Percentiles rank a stretch among this genome's conserved stretches.
Conservation (phyloP, 257 asterid genomes). For the Parsonsia alboflavescens region DNA sequence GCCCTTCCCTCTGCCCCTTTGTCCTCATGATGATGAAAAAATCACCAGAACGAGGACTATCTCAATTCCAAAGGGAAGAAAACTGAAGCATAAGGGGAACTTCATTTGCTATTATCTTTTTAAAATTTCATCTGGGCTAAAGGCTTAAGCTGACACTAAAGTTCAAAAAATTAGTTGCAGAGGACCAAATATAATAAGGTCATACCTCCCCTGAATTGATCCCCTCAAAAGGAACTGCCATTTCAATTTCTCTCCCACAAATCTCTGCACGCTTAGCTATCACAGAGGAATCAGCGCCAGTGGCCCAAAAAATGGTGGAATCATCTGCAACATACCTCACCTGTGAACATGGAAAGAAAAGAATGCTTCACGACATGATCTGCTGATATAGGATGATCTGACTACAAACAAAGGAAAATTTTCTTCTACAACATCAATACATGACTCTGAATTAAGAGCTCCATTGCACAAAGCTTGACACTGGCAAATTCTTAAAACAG, state of each 20-base stretch:
- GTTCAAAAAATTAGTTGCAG: neutral
- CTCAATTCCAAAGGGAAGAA: neutral
- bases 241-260: constrained; percentile 78
- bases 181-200: neutral
- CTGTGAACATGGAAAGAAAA: constrained; percentile 30
- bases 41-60: neutral
- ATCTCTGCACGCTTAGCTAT: constrained; percentile 66
- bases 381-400: neutral
- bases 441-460: neutral
- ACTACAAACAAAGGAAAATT: neutral
- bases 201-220: constrained; percentile 76
- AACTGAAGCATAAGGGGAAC: neutral
- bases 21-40: neutral
- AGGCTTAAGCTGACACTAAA: neutral
- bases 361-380: neutral
- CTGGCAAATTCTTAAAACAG: neutral
- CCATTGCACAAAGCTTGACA: neutral
- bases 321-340: constrained; percentile 75
- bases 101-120: neutral
- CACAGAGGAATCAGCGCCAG: constrained; percentile 51
- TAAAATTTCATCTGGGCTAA: neutral
- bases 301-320: constrained; percentile 95
- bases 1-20: neutral
- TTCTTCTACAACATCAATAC: neutral
- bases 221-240: constrained; percentile 94